A percentile compares a stretch with the other conserved stretches of the same genome.
phyloP scores from a whole-genome alignment of 768 basidiomycete species.

The Clavaria fumosa region DNA sequence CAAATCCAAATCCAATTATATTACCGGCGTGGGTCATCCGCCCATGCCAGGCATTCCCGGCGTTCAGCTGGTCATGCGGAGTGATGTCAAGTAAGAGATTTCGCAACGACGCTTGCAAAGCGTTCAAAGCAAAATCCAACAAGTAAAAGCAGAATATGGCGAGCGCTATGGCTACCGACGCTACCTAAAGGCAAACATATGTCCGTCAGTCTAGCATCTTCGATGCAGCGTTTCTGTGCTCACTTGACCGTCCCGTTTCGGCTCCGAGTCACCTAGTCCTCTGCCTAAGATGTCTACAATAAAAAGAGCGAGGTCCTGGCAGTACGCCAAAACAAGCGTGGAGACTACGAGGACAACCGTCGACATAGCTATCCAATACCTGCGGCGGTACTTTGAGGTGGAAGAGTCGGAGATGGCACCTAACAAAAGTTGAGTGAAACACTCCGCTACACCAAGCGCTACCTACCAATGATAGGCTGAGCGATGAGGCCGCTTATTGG shows the following conservation, averaged over 20 bases:
- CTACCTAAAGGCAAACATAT: constrained; percentile 27
- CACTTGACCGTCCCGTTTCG: constrained; percentile 47
- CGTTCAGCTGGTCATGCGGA: constrained; percentile 76
- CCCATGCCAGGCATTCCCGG: constrained; percentile 97
- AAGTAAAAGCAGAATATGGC: constrained; percentile 86
- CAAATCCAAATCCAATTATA: constrained; percentile 87
- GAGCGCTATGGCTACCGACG: constrained; percentile 62
- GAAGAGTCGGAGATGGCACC: constrained; percentile 95
- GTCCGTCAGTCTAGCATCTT: neutral
- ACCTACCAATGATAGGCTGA: constrained; percentile 89
- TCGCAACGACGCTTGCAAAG: constrained; percentile 79
- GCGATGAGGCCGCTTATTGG: constrained; percentile 92
- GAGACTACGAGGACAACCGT: constrained; percentile 67
- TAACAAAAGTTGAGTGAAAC: constrained; percentile 23
- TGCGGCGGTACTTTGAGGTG: constrained; percentile 73
- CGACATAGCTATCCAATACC: constrained; percentile 88
- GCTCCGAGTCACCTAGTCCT: constrained; percentile 81
- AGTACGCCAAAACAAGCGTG: constrained; percentile 72
- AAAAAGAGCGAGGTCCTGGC: constrained; percentile 51
- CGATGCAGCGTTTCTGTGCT: constrained; percentile 10
- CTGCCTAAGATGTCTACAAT: constrained; percentile 65
- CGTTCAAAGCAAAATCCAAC: constrained; percentile 96
- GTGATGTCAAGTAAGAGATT: constrained; percentile 90
- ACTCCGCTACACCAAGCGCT: constrained; percentile 10
- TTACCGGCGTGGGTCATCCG: constrained; percentile 96